A percentile compares a stretch with the other conserved stretches of the same genome.
Conservation (phyloP, 441 rosid genomes). For the Erodium trifolium region DNA sequence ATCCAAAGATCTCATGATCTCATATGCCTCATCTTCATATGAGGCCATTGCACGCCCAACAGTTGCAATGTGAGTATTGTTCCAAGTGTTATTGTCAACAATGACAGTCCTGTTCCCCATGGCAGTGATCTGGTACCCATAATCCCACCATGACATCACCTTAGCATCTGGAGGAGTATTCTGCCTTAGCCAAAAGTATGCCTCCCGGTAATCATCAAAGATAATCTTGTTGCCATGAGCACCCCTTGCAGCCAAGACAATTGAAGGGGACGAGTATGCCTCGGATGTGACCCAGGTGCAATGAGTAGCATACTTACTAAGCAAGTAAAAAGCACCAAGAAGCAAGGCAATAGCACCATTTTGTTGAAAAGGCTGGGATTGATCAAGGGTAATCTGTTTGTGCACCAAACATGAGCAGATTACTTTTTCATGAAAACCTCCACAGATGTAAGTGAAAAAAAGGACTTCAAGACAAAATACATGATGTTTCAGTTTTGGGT, state of each 20-base stretch:
- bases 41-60: conserved; percentile 99
- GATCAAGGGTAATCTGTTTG: conserved; percentile 68
- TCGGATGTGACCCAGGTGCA: conserved; percentile 99
- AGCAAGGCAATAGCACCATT: conserved; percentile 87
- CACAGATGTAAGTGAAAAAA: neutral
- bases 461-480: neutral
- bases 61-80: conserved; percentile 96
- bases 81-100: conserved; percentile 98
- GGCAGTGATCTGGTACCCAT: conserved; percentile 68
- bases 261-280: conserved; percentile 98
- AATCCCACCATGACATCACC: conserved; percentile 58
- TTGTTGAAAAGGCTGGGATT: conserved; percentile 87
- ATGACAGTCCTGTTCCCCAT: conserved; percentile 99
- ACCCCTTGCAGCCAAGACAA: conserved; percentile 98
- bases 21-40: conserved; percentile 90
- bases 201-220: conserved; percentile 98
- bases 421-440: conserved; percentile 4
- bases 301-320: conserved; percentile 78
- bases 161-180: conserved; percentile 98
- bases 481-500: neutral
- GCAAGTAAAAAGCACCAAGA: conserved; percentile 79
- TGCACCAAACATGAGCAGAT: conserved; percentile 16
- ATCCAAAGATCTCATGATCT: conserved; percentile 91
- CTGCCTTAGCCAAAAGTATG: conserved; percentile 96
- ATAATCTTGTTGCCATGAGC: conserved; percentile 92